Base-by-base conservation (phyloP, 345 rosid genomes). In the Euphorbia tirucalli region DNA sequence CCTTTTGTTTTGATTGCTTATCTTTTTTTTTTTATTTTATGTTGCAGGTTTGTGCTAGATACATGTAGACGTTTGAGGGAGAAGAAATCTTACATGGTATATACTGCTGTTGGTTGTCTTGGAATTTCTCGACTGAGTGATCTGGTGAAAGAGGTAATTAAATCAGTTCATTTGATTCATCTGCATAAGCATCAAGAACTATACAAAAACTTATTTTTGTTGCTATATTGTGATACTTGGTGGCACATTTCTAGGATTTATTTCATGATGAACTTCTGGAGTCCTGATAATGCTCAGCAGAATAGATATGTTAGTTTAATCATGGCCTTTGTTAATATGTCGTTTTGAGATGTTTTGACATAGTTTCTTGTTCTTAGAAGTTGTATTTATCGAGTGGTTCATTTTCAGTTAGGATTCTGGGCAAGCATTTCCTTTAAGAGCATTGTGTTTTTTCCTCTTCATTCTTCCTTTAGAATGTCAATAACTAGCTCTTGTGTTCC, bases 61-160 rank as follows among this genome's bases (percentile, higher is more conserved):
- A 85, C 89, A 4, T 95, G 99, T 78, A 85, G 88, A 76, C 83
- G 86, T 62, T 78, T 95, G 68, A 95, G 83, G 72, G 99, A 95
- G 78, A 95, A 75, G 87, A 95, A 95, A 82, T 89, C 99, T 3
- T 95, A 95, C 84, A 84, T 92, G 99, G 86, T 90, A 14, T 90
- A 88, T 73, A 85, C 90, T 50, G 97, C 99, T 56, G 93, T 90
- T 28, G 97, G 97, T 60, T 89, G 91, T 81, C 81, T 95, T 54
- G 99, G 99, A 59, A 72, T 90, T 77, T 65, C 93, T 66, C 93
- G 93, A 0, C 50, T 94, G n/a, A 76, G 78, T 69, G 95, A 92
- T 83, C 73, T 95, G 24, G 79, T 92, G 79, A 87, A 74, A 55
- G 97, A 95, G 99, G 99, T 93, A 80, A 28, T 61, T 18, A 31